phyloP scores from a whole-genome alignment of 2,329 filamentous ascomycete genomes.

The Xylogone sp. region DNA sequence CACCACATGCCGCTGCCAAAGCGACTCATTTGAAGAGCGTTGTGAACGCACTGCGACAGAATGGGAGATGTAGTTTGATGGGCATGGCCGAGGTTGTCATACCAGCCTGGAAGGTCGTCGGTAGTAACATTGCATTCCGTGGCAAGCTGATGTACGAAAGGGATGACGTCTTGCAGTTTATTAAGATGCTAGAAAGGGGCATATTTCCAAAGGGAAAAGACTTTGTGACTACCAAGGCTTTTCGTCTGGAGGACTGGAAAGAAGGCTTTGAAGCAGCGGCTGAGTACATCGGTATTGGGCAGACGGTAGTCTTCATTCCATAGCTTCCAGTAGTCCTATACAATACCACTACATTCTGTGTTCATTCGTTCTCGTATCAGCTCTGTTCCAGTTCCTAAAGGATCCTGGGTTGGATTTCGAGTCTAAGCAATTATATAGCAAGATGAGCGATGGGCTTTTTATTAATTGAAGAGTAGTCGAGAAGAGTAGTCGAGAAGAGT shows the following conservation, averaged over 20 bases:
- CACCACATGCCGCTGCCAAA: conserved; percentile 34
- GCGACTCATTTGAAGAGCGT: conserved; percentile 36
- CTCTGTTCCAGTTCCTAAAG: no score
- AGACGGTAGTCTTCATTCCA: not conserved
- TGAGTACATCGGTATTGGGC: not conserved
- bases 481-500: no score
- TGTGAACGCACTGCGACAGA: conserved; percentile 22
- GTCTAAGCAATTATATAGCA: no score
- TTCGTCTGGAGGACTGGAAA: conserved; percentile 10
- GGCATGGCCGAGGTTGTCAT: conserved; percentile 26
- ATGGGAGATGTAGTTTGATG: conserved; percentile 33
- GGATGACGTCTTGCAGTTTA: conserved; percentile 32
- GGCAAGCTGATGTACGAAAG: conserved; percentile 44
- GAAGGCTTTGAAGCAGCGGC: conserved; percentile 6
- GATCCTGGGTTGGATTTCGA: no score
- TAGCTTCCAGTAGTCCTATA: no score
- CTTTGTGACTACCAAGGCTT: not conserved
- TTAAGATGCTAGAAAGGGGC: conserved; percentile 38
- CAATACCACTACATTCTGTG: no score
- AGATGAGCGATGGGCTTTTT: no score
- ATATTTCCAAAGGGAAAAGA: conserved; percentile 7
- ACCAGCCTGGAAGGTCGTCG: conserved; percentile 25
- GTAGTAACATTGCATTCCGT: conserved; percentile 31
- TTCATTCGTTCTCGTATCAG: no score
- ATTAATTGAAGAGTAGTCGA: no score